Evolutionary conservation across 768 basidiomycete species (phyloP), one percentile per base, ranked within the genome.

Genomic region (Pleurotus tuoliensis): DNA sequence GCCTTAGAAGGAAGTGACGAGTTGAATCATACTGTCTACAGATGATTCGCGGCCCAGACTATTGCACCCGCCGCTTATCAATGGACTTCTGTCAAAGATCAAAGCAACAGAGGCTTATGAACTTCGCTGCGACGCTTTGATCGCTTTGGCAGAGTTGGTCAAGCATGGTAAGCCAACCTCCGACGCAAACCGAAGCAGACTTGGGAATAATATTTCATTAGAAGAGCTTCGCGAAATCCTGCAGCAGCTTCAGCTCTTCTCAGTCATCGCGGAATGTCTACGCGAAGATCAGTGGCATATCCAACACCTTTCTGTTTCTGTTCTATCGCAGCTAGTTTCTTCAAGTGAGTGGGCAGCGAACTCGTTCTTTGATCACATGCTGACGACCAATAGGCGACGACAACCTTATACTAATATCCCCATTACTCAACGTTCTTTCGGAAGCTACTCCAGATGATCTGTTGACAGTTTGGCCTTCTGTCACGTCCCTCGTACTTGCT

Each of bases 381-480:
- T 9, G 30, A 34, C 4, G 24, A 47, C 24, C 6, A 7, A 24
- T 34, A 50, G 48, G 37, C 37, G 30, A n/a, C n/a, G 30, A 38
- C 37, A 30, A 50, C 15, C n/a, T 30, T 27, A 50, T 30, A 16
- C 16, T 47, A 6, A 6, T 47, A 24, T 25, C 46, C 16, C 46
- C 30, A 9, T 34, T 34, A 34, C 30, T 34, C 30, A 34, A 34
- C 11, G 8, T 34, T 34, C 30, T 34, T 34, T 34, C 30, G 30
- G 30, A 34, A 11, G 9, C 30, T 11, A 11, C 30, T 34, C 11
- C 30, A 18, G 18, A 40, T 39, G 24, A 45, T 34, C 27, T 25
- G 5, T 43, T 13, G 7, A 9, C 13, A 41, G 7, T 44, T 15
- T 39, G 85, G 27, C 37, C 27, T 27, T 50, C 30, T 30, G 27